Percentiles rank a stretch among this genome's conserved stretches.
Conservation (phyloP, 495 filamentous ascomycete genomes). For the Penicillium chermesinum region DNA sequence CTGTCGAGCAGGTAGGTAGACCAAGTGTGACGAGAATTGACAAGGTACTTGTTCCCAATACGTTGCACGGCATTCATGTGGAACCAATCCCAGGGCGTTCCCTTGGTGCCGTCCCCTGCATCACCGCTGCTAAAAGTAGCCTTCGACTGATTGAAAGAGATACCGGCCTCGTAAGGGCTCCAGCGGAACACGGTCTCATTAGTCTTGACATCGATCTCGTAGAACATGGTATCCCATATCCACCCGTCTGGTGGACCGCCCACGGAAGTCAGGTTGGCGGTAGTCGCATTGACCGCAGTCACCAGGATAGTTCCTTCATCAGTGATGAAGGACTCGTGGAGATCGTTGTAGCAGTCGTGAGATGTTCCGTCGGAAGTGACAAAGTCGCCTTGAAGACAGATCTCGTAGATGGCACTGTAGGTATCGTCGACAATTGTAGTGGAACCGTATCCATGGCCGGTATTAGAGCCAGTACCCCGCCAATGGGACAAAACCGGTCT, state of each 20-base stretch:
- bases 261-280: conserved; percentile 37
- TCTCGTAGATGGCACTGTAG: conserved; percentile 37
- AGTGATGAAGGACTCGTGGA: conserved; percentile 42
- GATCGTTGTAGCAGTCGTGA: conserved; percentile 24
- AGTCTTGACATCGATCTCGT: conserved; percentile 43
- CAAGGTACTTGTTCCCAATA: conserved; percentile 25
- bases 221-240: conserved; percentile 46
- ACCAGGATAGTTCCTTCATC: conserved; percentile 45
- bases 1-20: conserved; percentile 19
- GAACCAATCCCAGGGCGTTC: conserved; percentile 28
- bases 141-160: background rate
- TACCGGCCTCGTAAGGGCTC: conserved; percentile 21
- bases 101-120: background rate
- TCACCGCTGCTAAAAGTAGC: background rate
- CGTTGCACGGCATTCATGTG: conserved; percentile 37
- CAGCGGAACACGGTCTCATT: conserved; percentile 35
- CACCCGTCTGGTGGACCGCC: conserved; percentile 43
- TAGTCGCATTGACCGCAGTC: conserved; percentile 46
- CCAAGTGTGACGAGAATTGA: conserved; percentile 29
- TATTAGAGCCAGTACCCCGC: conserved; percentile 8
- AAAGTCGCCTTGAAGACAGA: conserved; percentile 15
- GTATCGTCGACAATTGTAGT: conserved; percentile 39
- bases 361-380: conserved; percentile 17
- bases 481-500: conserved; percentile 25
- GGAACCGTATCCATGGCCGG: conserved; percentile 26